Base-by-base conservation (phyloP, 108 stramenopile genomes). In the Chaetoceros tenuissimus region DNA sequence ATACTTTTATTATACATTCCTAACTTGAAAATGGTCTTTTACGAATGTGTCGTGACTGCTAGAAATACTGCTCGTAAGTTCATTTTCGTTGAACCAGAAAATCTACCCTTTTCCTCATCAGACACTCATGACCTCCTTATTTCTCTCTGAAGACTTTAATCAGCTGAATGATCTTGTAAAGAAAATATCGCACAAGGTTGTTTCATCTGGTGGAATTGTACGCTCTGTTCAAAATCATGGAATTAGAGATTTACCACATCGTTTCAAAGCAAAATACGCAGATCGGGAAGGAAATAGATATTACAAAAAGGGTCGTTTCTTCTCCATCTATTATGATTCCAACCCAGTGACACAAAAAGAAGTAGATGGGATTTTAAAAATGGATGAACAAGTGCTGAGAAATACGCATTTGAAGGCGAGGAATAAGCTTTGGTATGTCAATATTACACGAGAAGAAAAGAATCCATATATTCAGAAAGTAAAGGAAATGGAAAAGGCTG, bases 181-280 rank as follows among this genome's bases (percentile, higher is more conserved):
- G 62, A 76, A 79, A 55, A 48, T 85, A 3, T 82, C 87, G 2
- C 67, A 71, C 24, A 82, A 87, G 72, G 70, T 93, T 54, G 85
- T 93, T 0, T 69, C 72, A 28, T 73, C 76, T 52, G 87, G 87
- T 3, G 92, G 92, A 21, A 85, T 93, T 34, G 87, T 93, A 1
- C 85, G 92, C 1, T 68, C 71, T 48, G 81, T 93, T 60, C 82
- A 82, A 66, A 93, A 93, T 59, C 87, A 89, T 60, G 92, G 92
- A 3, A 69, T 93, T 48, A 79, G 92, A 7, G 78, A 83, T 49
- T 72, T 93, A 3, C 92, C 92, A 24, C 84, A 87, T 63, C 69
- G 87, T 5, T 87, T 89, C 64, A 78, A 85, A 52, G 82, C 92
- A 51, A 80, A 78, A 59, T 81, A 85, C 59, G 63, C 87, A 13